Evolutionary conservation across 208 protist species (phyloP), one percentile per base, ranked within the genome.

Genomic region (Trypanosomatidae sp.): DNA sequence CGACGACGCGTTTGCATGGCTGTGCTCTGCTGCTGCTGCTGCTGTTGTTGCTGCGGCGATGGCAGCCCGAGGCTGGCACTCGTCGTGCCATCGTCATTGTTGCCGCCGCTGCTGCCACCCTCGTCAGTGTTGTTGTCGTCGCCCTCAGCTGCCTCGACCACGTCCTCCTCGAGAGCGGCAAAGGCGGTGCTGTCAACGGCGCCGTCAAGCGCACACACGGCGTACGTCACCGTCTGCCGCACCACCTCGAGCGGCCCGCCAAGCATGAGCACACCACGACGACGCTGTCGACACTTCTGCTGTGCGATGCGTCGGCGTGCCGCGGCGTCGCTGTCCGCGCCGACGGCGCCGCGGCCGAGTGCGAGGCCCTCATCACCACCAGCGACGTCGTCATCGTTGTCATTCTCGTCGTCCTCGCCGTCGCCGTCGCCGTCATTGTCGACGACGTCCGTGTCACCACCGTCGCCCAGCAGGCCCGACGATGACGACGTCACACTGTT

Each of bases 161-260:
- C 33, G 11, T 92, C 83, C 42, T 88, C 66, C 58, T 92, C 83
- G 8, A 92, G 43, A 15, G 69, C 63, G 30, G 66, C 78, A 46
- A 92, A 92, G 18, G 66, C 61, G 13, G 60, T 53, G 20, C 66
- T 54, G 18, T 73, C 64, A 15, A 64, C 50, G 30, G 61, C 60
- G n/a, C 78, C 83, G 13, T 87, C 77, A 16, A 92, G 33, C 13
- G 74, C 66, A 52, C 83, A 92, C 7, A 63, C 26, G 8, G 68
- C 68, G 56, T 76, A 81, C 30, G 82, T 68, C 19, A 86, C 61
- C 8, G 74, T 92, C 23, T 88, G 64, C 11, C 77, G 74, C 37
- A 74, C 65, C 28, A 72, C 61, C 39, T 88, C 74, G 19, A 88
- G 66, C 1, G 83, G 77, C 16, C 47, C 67, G 28, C 75, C 69